phyloP scores from a whole-genome alignment of 1,139 yeast genomes.

The Yamadazyma dendronema region DNA sequence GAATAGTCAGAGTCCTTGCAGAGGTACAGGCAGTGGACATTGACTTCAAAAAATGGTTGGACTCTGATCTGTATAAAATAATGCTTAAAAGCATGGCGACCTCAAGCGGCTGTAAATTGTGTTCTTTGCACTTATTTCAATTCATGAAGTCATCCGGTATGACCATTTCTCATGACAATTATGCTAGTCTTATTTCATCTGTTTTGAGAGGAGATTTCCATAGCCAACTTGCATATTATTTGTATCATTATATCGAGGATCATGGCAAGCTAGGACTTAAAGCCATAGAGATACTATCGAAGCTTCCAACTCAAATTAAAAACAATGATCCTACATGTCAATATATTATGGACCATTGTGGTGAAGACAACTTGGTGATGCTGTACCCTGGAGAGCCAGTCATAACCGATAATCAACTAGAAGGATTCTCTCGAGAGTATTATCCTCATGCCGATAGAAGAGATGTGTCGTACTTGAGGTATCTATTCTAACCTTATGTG shows the following conservation, averaged over 20 bases:
- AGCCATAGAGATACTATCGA: constrained; percentile 15
- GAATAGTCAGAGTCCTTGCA: constrained; percentile 24
- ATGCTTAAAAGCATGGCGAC: constrained; percentile 27
- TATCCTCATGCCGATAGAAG: constrained; percentile 23
- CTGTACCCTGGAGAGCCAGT: constrained; percentile 10
- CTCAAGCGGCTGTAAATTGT: constrained; percentile 28
- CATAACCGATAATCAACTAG: constrained; percentile 7
- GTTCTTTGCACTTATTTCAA: constrained; percentile 25
- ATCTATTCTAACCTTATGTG: constrained; percentile 14
- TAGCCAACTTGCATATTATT: constrained; percentile 26
- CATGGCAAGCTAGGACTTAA: constrained; percentile 13
- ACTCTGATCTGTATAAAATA: constrained; percentile 31
- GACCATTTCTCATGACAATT: constrained; percentile 17
- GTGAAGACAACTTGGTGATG: not conserved
- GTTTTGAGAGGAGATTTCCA: constrained; percentile 26
- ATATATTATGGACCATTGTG: not conserved
- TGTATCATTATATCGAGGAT: constrained; percentile 25
- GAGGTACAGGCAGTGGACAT: constrained; percentile 21
- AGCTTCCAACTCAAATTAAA: constrained; percentile 15
- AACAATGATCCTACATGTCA: constrained; percentile 11
- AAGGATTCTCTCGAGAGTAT: constrained; percentile 19
- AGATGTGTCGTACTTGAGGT: constrained; percentile 23
- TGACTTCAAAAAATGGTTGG: constrained; percentile 23
- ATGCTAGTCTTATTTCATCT: constrained; percentile 26
- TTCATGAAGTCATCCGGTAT: constrained; percentile 16